Evolutionary conservation across 495 filamentous ascomycete species (phyloP).

Genomic region (Annulohypoxylon stygium): DNA sequence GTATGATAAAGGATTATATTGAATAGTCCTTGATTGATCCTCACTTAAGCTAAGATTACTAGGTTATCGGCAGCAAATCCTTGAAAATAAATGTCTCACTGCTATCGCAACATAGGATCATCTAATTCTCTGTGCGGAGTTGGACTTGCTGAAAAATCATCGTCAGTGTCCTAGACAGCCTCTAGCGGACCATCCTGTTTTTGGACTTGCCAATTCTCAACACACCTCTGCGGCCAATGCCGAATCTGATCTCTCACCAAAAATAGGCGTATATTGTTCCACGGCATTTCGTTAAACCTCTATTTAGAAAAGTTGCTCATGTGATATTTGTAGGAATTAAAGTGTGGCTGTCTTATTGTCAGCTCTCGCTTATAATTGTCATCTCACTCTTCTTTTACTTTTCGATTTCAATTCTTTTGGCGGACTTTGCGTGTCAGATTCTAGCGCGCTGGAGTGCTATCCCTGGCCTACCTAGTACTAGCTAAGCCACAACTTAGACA

Average conservation of each 20-base stretch:
- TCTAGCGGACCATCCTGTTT: neutral
- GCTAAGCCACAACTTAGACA: neutral
- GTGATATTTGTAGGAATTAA: neutral
- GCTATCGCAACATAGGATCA: neutral
- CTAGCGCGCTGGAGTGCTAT: neutral
- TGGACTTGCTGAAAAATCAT: neutral
- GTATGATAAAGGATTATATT: neutral
- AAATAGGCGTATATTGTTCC: neutral
- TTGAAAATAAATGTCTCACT: neutral
- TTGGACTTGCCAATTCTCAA: neutral
- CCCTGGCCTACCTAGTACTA: constrained; percentile 4
- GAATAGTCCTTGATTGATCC: neutral
- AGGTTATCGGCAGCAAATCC: neutral
- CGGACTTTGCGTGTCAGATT: neutral
- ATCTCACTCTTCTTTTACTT: constrained; percentile 1
- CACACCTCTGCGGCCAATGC: neutral
- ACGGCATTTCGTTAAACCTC: constrained; percentile 7
- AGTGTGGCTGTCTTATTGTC: constrained; percentile 13
- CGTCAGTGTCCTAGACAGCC: too few relatives aligned
- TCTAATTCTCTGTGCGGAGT: neutral
- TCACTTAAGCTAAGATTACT: neutral
- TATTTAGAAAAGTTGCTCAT: constrained; percentile 7
- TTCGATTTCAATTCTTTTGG: neutral
- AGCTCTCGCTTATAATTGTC: constrained; percentile 12
- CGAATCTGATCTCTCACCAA: constrained; percentile 12